These are phyloP conservation scores for Penicillium sp. DNA, from an alignment of 2,329 filamentous ascomycete species.

Conservation along the genomic window DNA sequence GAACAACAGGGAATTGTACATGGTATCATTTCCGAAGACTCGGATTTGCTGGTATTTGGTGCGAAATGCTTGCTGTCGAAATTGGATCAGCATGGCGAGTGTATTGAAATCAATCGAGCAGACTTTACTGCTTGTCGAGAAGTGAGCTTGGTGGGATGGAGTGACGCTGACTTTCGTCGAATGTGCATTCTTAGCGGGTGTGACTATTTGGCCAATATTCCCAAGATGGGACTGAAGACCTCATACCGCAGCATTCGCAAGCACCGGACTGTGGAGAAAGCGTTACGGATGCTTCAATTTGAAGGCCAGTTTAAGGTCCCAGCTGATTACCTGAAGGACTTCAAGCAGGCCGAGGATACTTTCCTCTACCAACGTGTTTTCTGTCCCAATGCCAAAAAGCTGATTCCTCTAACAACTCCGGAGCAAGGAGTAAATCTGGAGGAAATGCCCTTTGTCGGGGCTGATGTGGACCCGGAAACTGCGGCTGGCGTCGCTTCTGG, in stretches of 20 bases:
- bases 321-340: constrained; percentile 74
- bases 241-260: constrained; percentile 88
- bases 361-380: constrained; percentile 95
- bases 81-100: constrained; percentile 88
- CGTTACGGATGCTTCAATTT: constrained; percentile 80
- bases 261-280: constrained; percentile 79
- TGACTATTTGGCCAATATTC: constrained; percentile 87
- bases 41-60: constrained; percentile 92
- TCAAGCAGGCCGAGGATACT: constrained; percentile 83
- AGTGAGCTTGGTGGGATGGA: constrained; percentile 86
- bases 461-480: constrained; percentile 65
- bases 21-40: constrained; percentile 94
- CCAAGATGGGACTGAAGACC: constrained; percentile 86
- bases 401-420: constrained; percentile 74
- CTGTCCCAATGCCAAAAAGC: constrained; percentile 67
- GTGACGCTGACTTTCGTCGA: constrained; percentile 81
- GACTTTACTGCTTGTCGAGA: constrained; percentile 89
- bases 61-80: constrained; percentile 90
- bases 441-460: constrained; percentile 79
- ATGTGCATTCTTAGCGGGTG: constrained; percentile 98
- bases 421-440: constrained; percentile 63
- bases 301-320: constrained; percentile 83
- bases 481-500: constrained; percentile 75
- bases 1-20: constrained; percentile 80
- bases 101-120: constrained; percentile 83